phyloP scores from a whole-genome alignment of 139 green algal genomes.

The Desmodesmus armatus region DNA sequence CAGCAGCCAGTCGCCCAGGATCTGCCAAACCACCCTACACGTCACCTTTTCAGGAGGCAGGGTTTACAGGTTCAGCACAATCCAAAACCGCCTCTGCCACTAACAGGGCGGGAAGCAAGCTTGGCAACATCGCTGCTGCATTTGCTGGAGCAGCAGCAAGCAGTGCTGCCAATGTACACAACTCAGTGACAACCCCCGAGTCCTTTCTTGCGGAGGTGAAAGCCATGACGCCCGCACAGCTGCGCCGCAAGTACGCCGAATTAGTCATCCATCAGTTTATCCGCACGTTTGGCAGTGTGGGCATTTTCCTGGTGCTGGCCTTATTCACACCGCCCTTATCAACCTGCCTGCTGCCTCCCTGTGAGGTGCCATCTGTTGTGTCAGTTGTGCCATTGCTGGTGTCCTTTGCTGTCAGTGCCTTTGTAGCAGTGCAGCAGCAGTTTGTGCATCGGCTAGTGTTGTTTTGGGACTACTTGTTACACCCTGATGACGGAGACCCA shows the following conservation, averaged over 20 bases:
- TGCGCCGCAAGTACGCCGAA: slow-evolving; percentile 4
- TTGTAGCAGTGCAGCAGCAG: background rate
- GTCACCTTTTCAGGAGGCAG: no score
- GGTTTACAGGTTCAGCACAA: no score
- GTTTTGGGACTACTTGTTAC: background rate
- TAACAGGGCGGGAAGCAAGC: no score
- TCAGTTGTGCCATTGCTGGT: background rate
- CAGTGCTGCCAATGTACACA: background rate
- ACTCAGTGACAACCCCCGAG: no score
- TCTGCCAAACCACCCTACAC: no score
- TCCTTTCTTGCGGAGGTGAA: background rate
- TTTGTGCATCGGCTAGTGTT: slow-evolving; percentile 13
- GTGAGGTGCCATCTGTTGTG: background rate
- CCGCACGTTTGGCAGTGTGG: background rate
- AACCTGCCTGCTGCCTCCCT: slow-evolving; percentile 2
- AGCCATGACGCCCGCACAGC: background rate
- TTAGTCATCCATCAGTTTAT: slow-evolving; percentile 1
- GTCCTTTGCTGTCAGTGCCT: background rate
- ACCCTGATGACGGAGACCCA: background rate
- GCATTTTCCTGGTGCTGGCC: background rate
- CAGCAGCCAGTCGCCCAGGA: no score
- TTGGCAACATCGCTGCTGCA: no score
- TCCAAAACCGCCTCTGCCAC: no score
- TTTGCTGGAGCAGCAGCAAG: no score
- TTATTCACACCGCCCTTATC: background rate